Base-by-base conservation (phyloP, 495 filamentous ascomycete genomes). In the Neurospora hispaniola region DNA sequence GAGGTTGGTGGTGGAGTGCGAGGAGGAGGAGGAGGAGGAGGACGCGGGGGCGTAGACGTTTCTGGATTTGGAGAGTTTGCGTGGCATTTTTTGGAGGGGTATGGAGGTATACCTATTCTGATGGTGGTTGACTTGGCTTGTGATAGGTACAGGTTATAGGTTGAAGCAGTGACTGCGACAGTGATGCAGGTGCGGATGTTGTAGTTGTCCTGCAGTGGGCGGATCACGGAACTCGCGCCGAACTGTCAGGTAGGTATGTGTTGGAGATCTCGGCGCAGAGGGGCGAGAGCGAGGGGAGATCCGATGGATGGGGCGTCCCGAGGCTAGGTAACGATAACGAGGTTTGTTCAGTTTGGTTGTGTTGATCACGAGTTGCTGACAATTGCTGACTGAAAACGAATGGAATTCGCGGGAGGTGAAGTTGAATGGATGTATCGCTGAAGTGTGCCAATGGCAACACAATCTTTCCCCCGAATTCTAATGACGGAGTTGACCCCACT, bases 1-100 rank as follows among this genome's bases (percentile, higher is more conserved):
- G 88, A 35, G n/a, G 69, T 69, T 27, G 69, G 12, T 69, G 71
- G 72, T 71, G 8, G 27, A 66, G 71, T 18, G 27, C 16, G 39
- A 40, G 5, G 48, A 27, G 54, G 54, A 27, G 11, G 54, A 27
- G 11, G 54, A 35, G 3, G 54, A 66, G 11, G 54, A 35, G 3
- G 54, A 66, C 14, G 54, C 54, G 27, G 54, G 54, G 54, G 54
- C 54, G 27, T 66, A 66, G 27, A 66, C 54, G 27, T 69, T 71
- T 35, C 39, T 35, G 71, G 44, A 35, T 66, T 71, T 71, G 46
- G 71, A 71, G 71, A 71, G 71, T 42, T 71, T 71, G 43, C 71
- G 71, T 35, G 71, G 71, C 71, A 71, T 71, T 35, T n/a, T 59
- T 16, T 42, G 1, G 5, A 0, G 0, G 7, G 38, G 5, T 23